Evolutionary conservation across 2,329 filamentous ascomycete genomes (phyloP).

Genomic region (Epichloe amarillans): DNA sequence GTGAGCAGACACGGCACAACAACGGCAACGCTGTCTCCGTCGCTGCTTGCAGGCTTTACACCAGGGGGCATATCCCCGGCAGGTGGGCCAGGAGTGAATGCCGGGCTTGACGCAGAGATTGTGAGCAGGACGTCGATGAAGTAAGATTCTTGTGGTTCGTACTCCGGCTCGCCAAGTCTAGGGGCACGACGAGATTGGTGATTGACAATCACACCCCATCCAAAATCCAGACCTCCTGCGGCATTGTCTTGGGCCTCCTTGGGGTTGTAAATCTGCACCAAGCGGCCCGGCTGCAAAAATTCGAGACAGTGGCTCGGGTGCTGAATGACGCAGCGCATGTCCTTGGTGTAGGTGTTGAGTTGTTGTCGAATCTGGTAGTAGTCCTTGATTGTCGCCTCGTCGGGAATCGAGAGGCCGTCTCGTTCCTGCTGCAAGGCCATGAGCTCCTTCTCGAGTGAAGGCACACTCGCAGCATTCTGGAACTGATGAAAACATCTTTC

Average conservation of each 20-base stretch:
- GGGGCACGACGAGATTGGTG: slow-evolving; percentile 50
- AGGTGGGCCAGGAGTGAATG: slow-evolving; percentile 25
- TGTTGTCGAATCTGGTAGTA: slow-evolving; percentile 87
- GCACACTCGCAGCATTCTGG: slow-evolving; percentile 84
- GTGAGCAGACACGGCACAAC: slow-evolving; percentile 70
- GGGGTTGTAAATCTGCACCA: slow-evolving; percentile 73
- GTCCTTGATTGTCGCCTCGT: slow-evolving; percentile 81
- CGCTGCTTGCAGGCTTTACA: slow-evolving; percentile 26
- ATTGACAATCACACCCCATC: slow-evolving; percentile 83
- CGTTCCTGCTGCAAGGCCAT: slow-evolving; percentile 64
- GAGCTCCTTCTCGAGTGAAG: slow-evolving; percentile 70
- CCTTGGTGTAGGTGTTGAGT: slow-evolving; percentile 67
- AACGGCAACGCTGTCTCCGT: slow-evolving; percentile 18
- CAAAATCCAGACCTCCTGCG: slow-evolving; percentile 51
- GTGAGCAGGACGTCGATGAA: slow-evolving; percentile 71
- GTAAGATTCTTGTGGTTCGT: slow-evolving; percentile 61
- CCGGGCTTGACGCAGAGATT: slow-evolving; percentile 36
- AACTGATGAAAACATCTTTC: slow-evolving; percentile 97
- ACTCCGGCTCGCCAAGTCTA: slow-evolving; percentile 55
- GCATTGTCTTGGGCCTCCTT: slow-evolving; percentile 29
- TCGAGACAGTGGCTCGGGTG: slow-evolving; percentile 77
- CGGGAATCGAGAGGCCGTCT: slow-evolving; percentile 61
- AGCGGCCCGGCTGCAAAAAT: slow-evolving; percentile 75
- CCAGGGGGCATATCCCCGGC: slow-evolving; percentile 45
- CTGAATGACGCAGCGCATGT: slow-evolving; percentile 85